Evolutionary conservation across 805 yeast genomes (phyloP), one percentile per base, ranked within the genome.

Genomic region (Yarrowia divulgata): DNA sequence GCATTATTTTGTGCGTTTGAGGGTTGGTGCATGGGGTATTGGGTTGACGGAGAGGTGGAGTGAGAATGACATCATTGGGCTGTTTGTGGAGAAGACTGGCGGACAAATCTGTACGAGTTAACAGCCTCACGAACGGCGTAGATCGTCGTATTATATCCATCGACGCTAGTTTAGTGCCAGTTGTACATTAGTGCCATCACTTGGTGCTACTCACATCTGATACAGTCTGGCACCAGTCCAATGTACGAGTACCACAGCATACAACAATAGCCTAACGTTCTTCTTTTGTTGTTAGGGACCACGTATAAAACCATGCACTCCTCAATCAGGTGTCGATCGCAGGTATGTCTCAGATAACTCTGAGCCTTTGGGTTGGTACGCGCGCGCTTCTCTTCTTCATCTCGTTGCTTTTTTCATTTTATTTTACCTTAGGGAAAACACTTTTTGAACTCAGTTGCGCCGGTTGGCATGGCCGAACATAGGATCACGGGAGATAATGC

Each of bases 161-260:
- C 54, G 9, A 35, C 57, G 57, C 57, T 52, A 52, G 57, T 35
- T 35, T 52, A 52, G 57, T 18, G 1, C 10, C 13, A 8, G n/a
- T 35, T 9, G 57, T 52, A 52, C 58, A 54, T 54, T 54, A 54
- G 58, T 54, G 58, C 58, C 58, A 54, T 54, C 29, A 23, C 29
- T 23, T 23, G 29, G 29, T 23, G 29, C 29, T 23, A 23, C 4
- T 23, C 4, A 23, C 29, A 23, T 23, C 29, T 23, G 29, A 23
- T 23, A 23, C 29, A 23, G 29, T 23, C 29, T 23, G 29, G 29
- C 29, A 23, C 29, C 29, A 23, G 3, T 23, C 29, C 29, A 23
- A n/a, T n/a, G n/a, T n/a, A n/a, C n/a, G n/a, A 2, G 29, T 23
- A 23, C 29, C 29, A 2, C 29, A 23, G 4, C 29, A 23, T 23